phyloP scores from a whole-genome alignment of 441 rosid genomes.

The Gossypium laxum region DNA sequence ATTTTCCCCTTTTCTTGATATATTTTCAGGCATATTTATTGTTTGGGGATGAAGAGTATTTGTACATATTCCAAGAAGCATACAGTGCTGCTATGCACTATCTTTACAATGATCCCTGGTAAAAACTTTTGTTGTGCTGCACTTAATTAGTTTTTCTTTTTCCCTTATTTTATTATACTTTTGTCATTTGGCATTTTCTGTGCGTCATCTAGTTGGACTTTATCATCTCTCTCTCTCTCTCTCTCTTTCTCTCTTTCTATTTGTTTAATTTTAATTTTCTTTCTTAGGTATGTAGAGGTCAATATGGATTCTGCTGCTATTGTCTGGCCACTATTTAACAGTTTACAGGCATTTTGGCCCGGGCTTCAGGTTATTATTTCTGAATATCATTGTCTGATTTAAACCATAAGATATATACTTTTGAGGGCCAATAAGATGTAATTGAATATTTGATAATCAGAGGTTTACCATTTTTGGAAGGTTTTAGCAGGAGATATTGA shows the following conservation, averaged over 20 bases:
- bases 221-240: neutral
- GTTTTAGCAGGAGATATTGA: constrained; percentile 91
- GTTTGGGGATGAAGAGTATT: constrained; percentile 90
- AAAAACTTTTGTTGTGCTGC: constrained; percentile 27
- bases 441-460: neutral
- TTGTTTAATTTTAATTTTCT: neutral
- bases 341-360: constrained; percentile 99
- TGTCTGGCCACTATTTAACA: constrained; percentile 92
- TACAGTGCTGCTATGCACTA: constrained; percentile 81
- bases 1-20: neutral
- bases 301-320: constrained; percentile 98
- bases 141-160: constrained; percentile 18
- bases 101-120: constrained; percentile 96
- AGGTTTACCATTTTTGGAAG: constrained; percentile 34
- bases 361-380: constrained; percentile 71
- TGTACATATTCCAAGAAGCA: constrained; percentile 89
- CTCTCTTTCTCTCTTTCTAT: neutral
- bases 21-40: constrained; percentile 76
- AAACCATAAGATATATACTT: neutral
- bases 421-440: neutral
- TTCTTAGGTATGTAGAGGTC: constrained; percentile 89
- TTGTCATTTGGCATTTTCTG: neutral
- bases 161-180: neutral
- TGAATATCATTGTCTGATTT: constrained; percentile 4
- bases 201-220: neutral